Evolutionary conservation across 2,329 filamentous ascomycete genomes (phyloP).

Genomic region (Beauveria varroae): DNA sequence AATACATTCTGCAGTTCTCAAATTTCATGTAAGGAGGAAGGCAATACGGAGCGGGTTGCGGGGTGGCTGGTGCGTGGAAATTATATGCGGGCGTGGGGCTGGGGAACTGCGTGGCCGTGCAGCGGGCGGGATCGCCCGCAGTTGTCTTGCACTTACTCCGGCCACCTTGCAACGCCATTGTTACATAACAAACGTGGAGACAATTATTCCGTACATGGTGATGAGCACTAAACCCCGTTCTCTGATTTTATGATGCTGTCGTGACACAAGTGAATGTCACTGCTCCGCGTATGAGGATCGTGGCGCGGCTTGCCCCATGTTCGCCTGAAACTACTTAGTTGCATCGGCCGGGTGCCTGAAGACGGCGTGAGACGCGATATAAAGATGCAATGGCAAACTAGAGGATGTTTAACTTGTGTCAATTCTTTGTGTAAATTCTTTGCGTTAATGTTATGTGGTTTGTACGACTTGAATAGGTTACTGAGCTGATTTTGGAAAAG

Average conservation of each 20-base stretch:
- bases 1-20: too few relatives aligned
- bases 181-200: background rate
- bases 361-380: background rate
- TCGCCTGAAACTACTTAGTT: background rate
- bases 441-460: background rate
- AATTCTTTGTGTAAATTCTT: background rate
- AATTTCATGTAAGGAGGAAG: too few relatives aligned
- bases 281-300: too few relatives aligned
- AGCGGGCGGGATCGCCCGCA: background rate
- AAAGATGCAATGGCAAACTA: background rate
- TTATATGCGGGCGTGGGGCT: background rate
- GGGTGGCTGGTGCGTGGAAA: background rate
- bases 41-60: background rate
- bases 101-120: background rate
- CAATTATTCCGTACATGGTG: background rate
- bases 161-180: background rate
- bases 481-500: background rate
- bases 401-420: background rate
- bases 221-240: background rate
- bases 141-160: background rate
- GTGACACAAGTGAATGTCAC: too few relatives aligned
- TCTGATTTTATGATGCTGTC: too few relatives aligned
- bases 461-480: background rate
- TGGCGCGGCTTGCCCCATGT: too few relatives aligned
- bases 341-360: background rate